Evolutionary conservation across 179 eudicot species (phyloP).

Genomic region (Vitellaria paradoxa): DNA sequence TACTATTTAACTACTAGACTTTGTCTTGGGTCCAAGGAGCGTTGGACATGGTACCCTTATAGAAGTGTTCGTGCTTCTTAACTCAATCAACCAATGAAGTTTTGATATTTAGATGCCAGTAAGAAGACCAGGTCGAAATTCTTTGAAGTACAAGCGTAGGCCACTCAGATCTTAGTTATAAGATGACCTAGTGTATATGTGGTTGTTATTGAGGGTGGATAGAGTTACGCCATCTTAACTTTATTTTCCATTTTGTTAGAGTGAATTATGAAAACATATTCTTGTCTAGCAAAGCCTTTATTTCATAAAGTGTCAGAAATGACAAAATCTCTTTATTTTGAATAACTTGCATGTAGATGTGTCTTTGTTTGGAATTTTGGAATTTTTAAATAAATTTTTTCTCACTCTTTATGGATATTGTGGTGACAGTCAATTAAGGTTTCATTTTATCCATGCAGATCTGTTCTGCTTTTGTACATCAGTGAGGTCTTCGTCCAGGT

Average conservation of each 20-base stretch:
- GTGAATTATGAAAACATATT: neutral
- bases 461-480: conserved; percentile 52
- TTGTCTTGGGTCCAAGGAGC: neutral
- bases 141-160: neutral
- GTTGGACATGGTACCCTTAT: neutral
- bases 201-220: neutral
- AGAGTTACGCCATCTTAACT: neutral
- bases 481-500: conserved; percentile 72
- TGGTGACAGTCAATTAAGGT: neutral
- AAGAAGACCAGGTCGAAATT: neutral
- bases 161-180: neutral
- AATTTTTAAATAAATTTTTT: neutral
- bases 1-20: no score
- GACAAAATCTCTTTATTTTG: neutral
- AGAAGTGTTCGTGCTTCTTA: neutral
- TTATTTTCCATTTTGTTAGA: neutral
- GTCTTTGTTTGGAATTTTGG: neutral
- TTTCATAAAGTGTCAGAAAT: neutral
- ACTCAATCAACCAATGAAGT: neutral
- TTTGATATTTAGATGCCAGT: neutral
- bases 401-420: neutral
- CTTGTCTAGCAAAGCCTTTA: neutral
- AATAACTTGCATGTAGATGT: neutral
- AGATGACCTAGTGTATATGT: neutral
- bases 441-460: conserved; percentile 42